phyloP scores from a whole-genome alignment of 257 asterid genomes.

The Solanum paucissectum region DNA sequence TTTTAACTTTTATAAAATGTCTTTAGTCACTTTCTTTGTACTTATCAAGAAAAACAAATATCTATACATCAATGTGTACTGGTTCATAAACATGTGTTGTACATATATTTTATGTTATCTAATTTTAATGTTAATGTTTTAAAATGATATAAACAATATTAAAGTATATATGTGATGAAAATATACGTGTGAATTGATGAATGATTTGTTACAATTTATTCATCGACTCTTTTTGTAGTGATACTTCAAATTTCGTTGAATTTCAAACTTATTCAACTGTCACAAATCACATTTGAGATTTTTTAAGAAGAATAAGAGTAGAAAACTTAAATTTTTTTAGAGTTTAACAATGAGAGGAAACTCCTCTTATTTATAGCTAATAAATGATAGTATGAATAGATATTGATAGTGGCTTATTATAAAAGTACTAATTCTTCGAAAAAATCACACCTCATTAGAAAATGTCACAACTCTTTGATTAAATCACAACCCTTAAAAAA shows the following conservation, averaged over 20 bases:
- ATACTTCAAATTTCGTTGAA: not conserved
- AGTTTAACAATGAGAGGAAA: not conserved
- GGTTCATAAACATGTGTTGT: not conserved
- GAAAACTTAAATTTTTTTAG: too few species aligned
- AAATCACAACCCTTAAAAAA: not conserved
- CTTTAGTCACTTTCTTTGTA: not conserved
- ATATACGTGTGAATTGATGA: not conserved
- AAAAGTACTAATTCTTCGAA: too few species aligned
- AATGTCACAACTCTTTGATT: not conserved
- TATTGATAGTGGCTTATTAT: not conserved
- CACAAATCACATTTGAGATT: too few species aligned
- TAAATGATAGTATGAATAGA: not conserved
- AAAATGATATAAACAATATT: too few species aligned
- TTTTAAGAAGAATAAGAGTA: not conserved
- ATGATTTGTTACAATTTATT: not conserved
- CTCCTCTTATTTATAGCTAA: not conserved
- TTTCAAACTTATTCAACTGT: not conserved
- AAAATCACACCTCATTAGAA: too few species aligned
- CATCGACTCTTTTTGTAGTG: not conserved
- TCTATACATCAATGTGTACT: not conserved
- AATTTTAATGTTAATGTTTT: too few species aligned
- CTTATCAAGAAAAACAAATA: not conserved
- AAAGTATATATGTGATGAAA: not conserved
- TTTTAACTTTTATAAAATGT: not conserved
- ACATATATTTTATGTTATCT: not conserved